Evolutionary conservation across 2,329 filamentous ascomycete species (phyloP).

Genomic region (Purpureocillium takamizusanense): DNA sequence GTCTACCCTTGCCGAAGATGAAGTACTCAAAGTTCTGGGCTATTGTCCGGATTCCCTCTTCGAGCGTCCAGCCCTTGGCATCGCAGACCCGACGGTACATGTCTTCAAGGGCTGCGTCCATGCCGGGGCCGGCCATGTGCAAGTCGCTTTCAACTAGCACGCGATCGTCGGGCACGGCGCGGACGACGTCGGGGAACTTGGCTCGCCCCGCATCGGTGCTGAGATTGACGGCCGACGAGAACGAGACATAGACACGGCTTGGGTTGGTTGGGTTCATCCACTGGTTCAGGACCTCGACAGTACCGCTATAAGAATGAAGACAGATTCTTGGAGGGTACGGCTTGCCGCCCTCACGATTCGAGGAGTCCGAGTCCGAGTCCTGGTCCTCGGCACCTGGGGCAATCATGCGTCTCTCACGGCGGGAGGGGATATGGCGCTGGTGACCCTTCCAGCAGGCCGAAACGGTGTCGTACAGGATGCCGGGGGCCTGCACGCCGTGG

Average conservation of each 20-base stretch:
- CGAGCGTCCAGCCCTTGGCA: constrained; percentile 68
- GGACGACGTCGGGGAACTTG: constrained; percentile 56
- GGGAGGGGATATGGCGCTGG: constrained; percentile 52
- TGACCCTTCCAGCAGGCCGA: constrained; percentile 60
- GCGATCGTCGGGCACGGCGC: constrained; percentile 64
- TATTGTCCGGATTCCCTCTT: constrained; percentile 59
- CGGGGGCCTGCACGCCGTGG: constrained; percentile 70
- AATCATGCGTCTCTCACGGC: constrained; percentile 44
- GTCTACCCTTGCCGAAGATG: constrained; percentile 48
- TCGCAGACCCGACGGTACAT: constrained; percentile 69
- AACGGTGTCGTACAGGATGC: constrained; percentile 57
- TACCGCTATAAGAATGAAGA: constrained; percentile 85
- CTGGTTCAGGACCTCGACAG: constrained; percentile 64
- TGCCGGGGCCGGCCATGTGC: constrained; percentile 68
- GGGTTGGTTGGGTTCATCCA: constrained; percentile 69
- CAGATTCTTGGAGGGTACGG: constrained; percentile 84
- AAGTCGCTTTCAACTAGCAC: constrained; percentile 87
- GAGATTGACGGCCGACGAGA: constrained; percentile 78
- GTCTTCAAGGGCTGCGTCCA: constrained; percentile 71
- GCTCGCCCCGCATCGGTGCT: constrained; percentile 34
- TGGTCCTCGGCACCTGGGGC: constrained; percentile 36
- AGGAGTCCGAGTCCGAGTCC: constrained; percentile 23
- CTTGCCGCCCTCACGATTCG: constrained; percentile 24
- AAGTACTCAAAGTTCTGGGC: constrained; percentile 72
- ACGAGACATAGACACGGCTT: constrained; percentile 74